phyloP scores from a whole-genome alignment of 202 grass and related monocot genomes.

The Musa balbisiana region DNA sequence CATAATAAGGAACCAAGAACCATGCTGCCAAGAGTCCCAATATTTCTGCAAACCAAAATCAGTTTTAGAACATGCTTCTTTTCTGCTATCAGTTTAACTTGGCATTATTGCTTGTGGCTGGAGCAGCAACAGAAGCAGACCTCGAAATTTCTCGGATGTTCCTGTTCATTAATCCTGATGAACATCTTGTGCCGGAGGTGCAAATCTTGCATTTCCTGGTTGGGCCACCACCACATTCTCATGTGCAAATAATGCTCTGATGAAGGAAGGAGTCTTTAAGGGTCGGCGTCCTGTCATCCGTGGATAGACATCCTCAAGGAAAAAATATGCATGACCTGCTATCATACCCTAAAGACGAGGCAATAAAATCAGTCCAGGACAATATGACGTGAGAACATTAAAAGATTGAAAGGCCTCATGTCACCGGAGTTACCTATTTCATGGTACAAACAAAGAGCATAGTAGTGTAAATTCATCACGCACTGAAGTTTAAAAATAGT shows the following conservation, averaged over 20 bases:
- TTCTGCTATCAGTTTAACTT: no score
- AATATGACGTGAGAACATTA: background rate
- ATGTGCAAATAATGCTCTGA: slow-evolving; percentile 79
- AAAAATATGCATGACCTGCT: slow-evolving; percentile 93
- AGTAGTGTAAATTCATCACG: no score
- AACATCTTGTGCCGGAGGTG: slow-evolving; percentile 4
- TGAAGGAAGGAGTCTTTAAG: slow-evolving; percentile 79
- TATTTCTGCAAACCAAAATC: background rate
- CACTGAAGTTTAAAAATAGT: no score
- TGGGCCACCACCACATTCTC: slow-evolving; percentile 66
- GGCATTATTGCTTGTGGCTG: background rate
- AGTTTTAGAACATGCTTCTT: background rate
- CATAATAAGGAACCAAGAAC: no score
- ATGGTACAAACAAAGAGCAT: no score
- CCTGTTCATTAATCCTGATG: slow-evolving; percentile 11
- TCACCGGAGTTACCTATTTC: no score
- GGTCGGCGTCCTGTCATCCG: slow-evolving; percentile 74
- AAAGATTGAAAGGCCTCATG: background rate
- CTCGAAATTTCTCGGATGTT: background rate
- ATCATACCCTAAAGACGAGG: slow-evolving; percentile 65
- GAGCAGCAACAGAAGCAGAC: background rate
- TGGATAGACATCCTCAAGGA: slow-evolving; percentile 88
- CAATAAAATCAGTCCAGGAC: background rate
- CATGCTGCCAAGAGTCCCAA: background rate
- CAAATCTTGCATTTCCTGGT: slow-evolving; percentile 38